These are phyloP conservation scores for Neurospora sp. DNA, from an alignment of 495 filamentous ascomycete species.

Conservation along the genomic window DNA sequence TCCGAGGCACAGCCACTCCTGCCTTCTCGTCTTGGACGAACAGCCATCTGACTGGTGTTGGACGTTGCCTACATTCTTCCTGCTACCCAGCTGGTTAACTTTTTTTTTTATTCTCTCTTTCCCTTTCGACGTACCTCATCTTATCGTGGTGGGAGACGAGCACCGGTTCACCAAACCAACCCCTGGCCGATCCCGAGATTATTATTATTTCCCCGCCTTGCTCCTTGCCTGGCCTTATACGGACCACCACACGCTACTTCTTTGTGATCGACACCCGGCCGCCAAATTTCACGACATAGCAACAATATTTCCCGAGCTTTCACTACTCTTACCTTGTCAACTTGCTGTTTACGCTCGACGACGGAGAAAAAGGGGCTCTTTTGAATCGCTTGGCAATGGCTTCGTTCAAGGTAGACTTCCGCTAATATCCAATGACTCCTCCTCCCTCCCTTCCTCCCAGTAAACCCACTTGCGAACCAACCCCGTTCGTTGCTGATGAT, in stretches of 20 bases:
- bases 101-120: constrained; percentile 16
- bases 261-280: neutral
- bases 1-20: neutral
- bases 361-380: constrained; percentile 4
- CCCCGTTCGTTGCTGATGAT: constrained; percentile 29
- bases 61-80: neutral
- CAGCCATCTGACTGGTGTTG: neutral
- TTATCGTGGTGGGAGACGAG: neutral
- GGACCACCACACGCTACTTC: constrained; percentile 8
- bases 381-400: constrained; percentile 34
- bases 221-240: constrained; percentile 6
- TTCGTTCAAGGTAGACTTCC: constrained; percentile 40
- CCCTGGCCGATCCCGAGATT: constrained; percentile 24
- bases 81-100: constrained; percentile 10
- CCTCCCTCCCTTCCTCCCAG: constrained; percentile 17
- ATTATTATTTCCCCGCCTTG: constrained; percentile 26
- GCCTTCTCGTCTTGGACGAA: neutral
- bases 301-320: neutral
- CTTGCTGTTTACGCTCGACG: neutral
- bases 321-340: neutral
- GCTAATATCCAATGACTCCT: constrained; percentile 15
- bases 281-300: constrained; percentile 1
- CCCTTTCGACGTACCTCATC: constrained; percentile 1
- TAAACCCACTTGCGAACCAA: neutral
- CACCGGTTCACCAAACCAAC: neutral